phyloP scores from a whole-genome alignment of 2,329 filamentous ascomycete genomes.

The Pestalotiopsis sp. region DNA sequence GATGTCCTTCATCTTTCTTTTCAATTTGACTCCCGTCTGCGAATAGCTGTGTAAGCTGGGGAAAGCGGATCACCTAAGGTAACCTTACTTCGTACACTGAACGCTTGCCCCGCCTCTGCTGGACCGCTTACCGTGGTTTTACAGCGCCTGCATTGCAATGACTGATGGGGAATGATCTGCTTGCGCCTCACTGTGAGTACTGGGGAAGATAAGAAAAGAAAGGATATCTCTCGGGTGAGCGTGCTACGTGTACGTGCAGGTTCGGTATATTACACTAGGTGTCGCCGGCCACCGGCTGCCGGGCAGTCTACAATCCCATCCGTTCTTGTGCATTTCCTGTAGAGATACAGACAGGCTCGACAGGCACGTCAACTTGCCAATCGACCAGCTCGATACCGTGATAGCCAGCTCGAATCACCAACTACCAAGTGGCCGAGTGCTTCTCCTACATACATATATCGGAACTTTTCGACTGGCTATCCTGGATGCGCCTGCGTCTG shows the following conservation, averaged over 20 bases:
- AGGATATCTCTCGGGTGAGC: background rate
- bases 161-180: background rate
- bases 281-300: background rate
- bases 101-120: too few species aligned
- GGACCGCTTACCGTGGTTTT: too few species aligned
- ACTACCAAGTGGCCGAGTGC: background rate
- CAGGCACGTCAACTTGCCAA: too few species aligned
- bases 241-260: slow-evolving; percentile 5
- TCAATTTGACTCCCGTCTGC: background rate
- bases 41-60: background rate
- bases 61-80: background rate
- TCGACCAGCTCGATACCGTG: background rate
- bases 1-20: background rate
- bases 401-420: background rate
- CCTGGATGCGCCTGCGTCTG: background rate
- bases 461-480: background rate
- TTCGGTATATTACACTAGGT: background rate
- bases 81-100: too few species aligned
- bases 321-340: background rate
- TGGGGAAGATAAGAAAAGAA: background rate
- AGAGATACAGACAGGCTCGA: background rate
- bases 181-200: background rate
- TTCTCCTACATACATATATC: background rate
- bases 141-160: too few species aligned
- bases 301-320: background rate